Base-by-base conservation (phyloP, 2,329 filamentous ascomycete genomes). In the Hypoxylon sp. region DNA sequence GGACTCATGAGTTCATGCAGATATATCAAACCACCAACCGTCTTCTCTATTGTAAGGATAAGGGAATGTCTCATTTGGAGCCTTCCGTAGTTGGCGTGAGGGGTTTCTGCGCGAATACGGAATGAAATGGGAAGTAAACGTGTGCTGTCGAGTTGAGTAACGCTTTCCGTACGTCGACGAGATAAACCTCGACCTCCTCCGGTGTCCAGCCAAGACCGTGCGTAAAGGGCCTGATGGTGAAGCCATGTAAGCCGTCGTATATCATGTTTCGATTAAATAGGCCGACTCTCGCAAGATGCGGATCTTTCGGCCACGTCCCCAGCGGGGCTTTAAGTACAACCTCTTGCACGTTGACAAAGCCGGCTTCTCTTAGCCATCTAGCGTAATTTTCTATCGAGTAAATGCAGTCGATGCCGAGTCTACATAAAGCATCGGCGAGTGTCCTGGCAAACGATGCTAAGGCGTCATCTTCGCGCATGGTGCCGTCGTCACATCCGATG, bases 101-200 rank as follows among this genome's bases (percentile, higher is more conserved):
- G 9, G 86, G 84, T 74, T 84, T 87, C 75, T 87, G 86, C 14
- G 81, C 86, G 70, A 84, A 87, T 13, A 87, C 78, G 55, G 86
- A 80, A 69, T 86, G 82, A 69, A 87, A 79, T 6, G 85, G 85
- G 84, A 88, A 86, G 65, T 85, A 83, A 79, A 72, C 75, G 76
- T 64, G 75, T 63, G 56, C 81, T 79, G 56, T 83, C 80, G 71
- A 78, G 76, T 68, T 84, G 1, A 69, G 41, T 14, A 71, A 84
- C n/a, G 82, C 82, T 66, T 80, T 83, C 67, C 83, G 78, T 6
- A 86, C 82, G 32, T 82, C 78, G n/a, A 84, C 77, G n/a, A 87
- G 79, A 65, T 83, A 84, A 23, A 83, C 69, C 70, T 86, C 82
- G 9, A 85, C 83, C 68, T 86, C 77, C 50, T 84, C 82, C 2